Evolutionary conservation across 805 yeast genomes (phyloP).

Genomic region (Pichia kluyveri): DNA sequence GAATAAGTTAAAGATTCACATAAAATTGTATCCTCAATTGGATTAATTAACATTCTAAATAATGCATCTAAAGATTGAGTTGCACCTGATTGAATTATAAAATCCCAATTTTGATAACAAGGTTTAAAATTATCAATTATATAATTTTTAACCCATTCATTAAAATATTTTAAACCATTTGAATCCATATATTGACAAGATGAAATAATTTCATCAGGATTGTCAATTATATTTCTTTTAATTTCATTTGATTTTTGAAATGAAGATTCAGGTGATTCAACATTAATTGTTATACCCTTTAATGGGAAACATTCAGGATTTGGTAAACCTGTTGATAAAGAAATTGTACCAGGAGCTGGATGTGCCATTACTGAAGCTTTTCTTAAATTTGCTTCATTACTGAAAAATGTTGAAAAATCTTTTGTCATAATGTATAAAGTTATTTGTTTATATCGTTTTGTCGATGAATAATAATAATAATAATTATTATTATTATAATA

Average conservation of each 20-base stretch:
- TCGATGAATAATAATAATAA: no score
- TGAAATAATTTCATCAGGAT: conserved; percentile 29
- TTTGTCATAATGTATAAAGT: conserved; percentile 14
- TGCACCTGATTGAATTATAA: conserved; percentile 68
- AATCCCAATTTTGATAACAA: conserved; percentile 57
- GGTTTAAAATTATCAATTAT: conserved; percentile 34
- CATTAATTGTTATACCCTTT: conserved; percentile 21
- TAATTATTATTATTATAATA: no score
- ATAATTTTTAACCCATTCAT: conserved; percentile 34
- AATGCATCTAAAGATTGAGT: conserved; percentile 86
- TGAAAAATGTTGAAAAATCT: conserved; percentile 5
- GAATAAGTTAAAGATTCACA: conserved; percentile 79
- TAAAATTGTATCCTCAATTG: conserved; percentile 68
- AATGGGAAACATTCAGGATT: conserved; percentile 44
- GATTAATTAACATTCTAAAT: conserved; percentile 64
- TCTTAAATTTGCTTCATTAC: conserved; percentile 20
- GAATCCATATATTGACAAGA: conserved; percentile 44
- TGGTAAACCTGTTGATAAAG: conserved; percentile 52
- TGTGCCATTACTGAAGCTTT: conserved; percentile 22
- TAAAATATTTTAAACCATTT: conserved; percentile 37
- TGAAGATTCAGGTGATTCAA: conserved; percentile 33
- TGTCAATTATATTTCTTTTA: conserved; percentile 12
- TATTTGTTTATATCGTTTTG: no score
- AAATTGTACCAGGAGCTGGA: conserved; percentile 26
- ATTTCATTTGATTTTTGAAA: conserved; percentile 34